Percentiles rank a stretch among this genome's conserved stretches.
These are phyloP conservation scores for Fusarium brachygibbosum DNA, from an alignment of 2,329 filamentous ascomycete species.

Conservation along the genomic window DNA sequence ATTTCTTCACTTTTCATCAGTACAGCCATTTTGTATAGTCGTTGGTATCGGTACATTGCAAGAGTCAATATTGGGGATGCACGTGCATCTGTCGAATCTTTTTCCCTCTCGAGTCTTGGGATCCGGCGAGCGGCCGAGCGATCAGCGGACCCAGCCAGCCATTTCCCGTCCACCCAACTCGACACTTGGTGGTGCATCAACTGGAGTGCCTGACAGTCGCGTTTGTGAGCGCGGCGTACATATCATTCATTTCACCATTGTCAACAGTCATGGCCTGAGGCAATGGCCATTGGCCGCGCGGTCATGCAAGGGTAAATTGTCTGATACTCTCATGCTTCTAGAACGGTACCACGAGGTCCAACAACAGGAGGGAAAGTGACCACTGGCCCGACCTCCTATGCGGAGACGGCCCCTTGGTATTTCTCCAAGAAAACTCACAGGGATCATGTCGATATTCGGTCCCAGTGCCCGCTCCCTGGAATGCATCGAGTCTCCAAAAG, in stretches of 20 bases:
- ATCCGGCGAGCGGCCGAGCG: slow-evolving; percentile 36
- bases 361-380: slow-evolving; percentile 28
- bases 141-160: slow-evolving; percentile 41
- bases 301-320: slow-evolving; percentile 43
- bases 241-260: slow-evolving; percentile 31
- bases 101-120: slow-evolving; percentile 17
- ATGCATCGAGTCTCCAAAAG: slow-evolving; percentile 34
- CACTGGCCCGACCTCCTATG: slow-evolving; percentile 3
- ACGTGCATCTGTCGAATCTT: slow-evolving; percentile 40
- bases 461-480: slow-evolving; percentile 32
- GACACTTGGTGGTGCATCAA: slow-evolving; percentile 16
- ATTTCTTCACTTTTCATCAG: slow-evolving; percentile 28
- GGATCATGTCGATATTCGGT: slow-evolving; percentile 29
- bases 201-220: slow-evolving; percentile 31
- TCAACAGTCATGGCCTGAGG: slow-evolving; percentile 22
- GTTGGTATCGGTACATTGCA: slow-evolving; percentile 44
- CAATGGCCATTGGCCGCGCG: slow-evolving; percentile 39
- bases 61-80: slow-evolving; percentile 17
- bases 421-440: slow-evolving; percentile 32
- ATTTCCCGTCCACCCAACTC: slow-evolving; percentile 14
- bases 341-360: slow-evolving; percentile 37
- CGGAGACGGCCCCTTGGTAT: slow-evolving; percentile 15
- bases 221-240: slow-evolving; percentile 33
- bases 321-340: slow-evolving; percentile 43
- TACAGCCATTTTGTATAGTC: slow-evolving; percentile 30